phyloP scores from a whole-genome alignment of 768 basidiomycete genomes.

The Naganishia friedmannii region DNA sequence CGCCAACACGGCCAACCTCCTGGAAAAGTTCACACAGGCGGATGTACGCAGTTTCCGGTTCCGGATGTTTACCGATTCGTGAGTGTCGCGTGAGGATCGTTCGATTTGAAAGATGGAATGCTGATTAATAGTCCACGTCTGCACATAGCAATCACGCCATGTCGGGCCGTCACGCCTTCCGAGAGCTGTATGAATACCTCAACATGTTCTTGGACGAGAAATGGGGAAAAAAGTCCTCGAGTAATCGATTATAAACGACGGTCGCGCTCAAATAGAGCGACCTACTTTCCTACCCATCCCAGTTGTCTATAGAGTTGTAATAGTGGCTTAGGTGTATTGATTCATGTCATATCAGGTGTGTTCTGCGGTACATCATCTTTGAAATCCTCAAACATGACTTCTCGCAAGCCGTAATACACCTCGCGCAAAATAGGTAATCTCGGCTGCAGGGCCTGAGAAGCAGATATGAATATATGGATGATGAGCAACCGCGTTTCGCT shows the following conservation, averaged over 20 bases:
- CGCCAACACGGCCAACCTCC: constrained; percentile 79
- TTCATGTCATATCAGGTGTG: background rate
- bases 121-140: constrained; percentile 26
- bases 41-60: constrained; percentile 70
- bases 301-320: constrained; percentile 11
- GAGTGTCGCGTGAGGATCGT: constrained; percentile 40
- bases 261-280: no score
- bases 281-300: no score
- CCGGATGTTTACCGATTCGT: constrained; percentile 97
- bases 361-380: constrained; percentile 17
- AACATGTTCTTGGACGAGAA: constrained; percentile 79
- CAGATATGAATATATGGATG: background rate
- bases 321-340: background rate
- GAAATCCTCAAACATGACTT: constrained; percentile 41
- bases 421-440: constrained; percentile 36
- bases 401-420: constrained; percentile 43
- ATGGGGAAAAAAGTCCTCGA: constrained; percentile 63
- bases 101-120: background rate
- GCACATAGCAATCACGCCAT: constrained; percentile 75
- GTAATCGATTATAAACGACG: constrained; percentile 6
- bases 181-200: constrained; percentile 85
- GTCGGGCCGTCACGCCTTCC: constrained; percentile 66
- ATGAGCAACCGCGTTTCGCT: background rate
- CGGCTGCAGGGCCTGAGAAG: constrained; percentile 35
- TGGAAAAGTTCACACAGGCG: constrained; percentile 85